Percentiles rank a stretch among this genome's conserved stretches.
Evolutionary conservation across 352 stramenopile species (phyloP).

Genomic region (Phytophthora crassamura): DNA sequence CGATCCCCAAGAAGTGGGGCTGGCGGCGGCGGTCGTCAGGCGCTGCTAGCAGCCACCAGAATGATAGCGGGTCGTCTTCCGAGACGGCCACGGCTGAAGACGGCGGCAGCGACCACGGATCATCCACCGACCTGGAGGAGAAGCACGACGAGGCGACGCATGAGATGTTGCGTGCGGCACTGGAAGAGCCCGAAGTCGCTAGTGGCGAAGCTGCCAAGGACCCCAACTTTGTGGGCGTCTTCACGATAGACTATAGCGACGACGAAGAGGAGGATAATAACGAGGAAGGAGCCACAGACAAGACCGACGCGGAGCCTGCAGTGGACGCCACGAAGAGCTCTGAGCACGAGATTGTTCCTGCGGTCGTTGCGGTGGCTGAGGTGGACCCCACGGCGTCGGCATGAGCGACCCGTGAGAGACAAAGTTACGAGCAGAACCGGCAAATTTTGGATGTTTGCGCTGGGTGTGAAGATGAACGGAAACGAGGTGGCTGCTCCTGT

Average conservation of each 20-base stretch:
- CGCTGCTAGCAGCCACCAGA: conserved; percentile 42
- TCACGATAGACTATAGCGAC: conserved; percentile 85
- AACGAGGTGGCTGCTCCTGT: conserved; percentile 11
- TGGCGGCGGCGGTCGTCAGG: conserved; percentile 58
- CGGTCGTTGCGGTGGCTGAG: conserved; percentile 13
- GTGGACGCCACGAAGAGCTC: conserved; percentile 10
- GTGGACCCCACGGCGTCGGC: conserved; percentile 25
- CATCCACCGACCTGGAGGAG: conserved; percentile 50
- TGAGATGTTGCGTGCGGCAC: conserved; percentile 47
- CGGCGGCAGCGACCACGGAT: conserved; percentile 66
- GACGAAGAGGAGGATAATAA: conserved; percentile 62
- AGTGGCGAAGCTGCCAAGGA: conserved; percentile 30
- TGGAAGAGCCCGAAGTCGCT: conserved; percentile 41
- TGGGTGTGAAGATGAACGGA: conserved; percentile 6
- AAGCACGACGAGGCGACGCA: conserved; percentile 48
- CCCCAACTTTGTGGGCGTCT: conserved; percentile 72
- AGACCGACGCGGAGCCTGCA: conserved; percentile 6
- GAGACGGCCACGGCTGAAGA: conserved; percentile 72
- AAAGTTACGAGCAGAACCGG: conserved; percentile 17
- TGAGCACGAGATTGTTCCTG: conserved; percentile 9
- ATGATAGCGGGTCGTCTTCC: conserved; percentile 68
- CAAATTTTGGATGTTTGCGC: conserved; percentile 22
- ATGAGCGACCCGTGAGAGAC: conserved; percentile 16
- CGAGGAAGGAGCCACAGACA: conserved; percentile 1
- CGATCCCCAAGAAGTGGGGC: conserved; percentile 68